These are phyloP conservation scores for Ustulina deusta DNA, from an alignment of 2,329 filamentous ascomycete genomes.

Conservation along the genomic window DNA sequence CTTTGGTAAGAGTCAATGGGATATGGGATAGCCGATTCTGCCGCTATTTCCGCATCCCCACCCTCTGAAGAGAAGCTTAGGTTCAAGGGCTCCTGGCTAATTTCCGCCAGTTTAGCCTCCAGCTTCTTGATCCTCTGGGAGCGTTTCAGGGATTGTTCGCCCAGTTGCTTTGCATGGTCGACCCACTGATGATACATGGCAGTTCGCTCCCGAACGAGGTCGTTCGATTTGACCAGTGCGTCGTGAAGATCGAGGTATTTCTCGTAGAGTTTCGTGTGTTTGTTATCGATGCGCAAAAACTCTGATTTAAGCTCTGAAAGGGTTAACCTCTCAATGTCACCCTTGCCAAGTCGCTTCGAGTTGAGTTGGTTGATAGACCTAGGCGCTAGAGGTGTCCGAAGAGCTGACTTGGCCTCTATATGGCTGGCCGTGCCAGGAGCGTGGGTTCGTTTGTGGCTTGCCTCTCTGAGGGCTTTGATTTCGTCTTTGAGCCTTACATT, in stretches of 20 bases:
- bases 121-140: constrained; percentile 56
- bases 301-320: constrained; percentile 48
- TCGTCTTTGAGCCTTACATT: constrained; percentile 57
- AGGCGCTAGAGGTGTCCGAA: constrained; percentile 47
- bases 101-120: constrained; percentile 53
- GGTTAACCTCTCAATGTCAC: constrained; percentile 39
- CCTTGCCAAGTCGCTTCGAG: constrained; percentile 31
- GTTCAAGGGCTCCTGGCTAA: constrained; percentile 34
- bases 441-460: constrained; percentile 27
- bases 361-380: constrained; percentile 44
- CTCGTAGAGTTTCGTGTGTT: constrained; percentile 55
- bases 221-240: constrained; percentile 46
- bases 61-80: constrained; percentile 45
- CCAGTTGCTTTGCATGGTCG: constrained; percentile 57
- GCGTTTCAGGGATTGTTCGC: constrained; percentile 49
- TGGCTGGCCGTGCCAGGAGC: constrained; percentile 14
- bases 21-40: constrained; percentile 12
- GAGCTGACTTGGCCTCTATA: constrained; percentile 21
- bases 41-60: constrained; percentile 21
- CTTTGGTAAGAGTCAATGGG: not conserved
- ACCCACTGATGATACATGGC: constrained; percentile 60
- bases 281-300: constrained; percentile 55
- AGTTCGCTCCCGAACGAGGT: constrained; percentile 58
- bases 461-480: constrained; percentile 50
- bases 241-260: constrained; percentile 45